phyloP scores from a whole-genome alignment of 2,329 filamentous ascomycete species.

The Paecilomyces sp. region DNA sequence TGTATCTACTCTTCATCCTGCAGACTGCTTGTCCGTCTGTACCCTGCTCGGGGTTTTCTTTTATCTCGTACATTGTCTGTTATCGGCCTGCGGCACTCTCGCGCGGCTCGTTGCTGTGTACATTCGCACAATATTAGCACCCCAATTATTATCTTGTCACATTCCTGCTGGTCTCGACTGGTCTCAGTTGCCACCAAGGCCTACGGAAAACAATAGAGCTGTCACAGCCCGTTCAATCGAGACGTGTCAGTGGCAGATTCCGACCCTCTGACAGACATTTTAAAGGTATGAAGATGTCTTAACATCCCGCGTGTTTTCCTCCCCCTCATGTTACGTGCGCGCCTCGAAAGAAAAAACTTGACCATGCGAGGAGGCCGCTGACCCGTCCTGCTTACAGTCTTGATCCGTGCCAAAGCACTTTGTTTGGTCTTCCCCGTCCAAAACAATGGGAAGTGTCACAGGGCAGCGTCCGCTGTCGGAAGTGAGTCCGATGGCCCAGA shows the following conservation, averaged over 20 bases:
- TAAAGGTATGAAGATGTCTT: not conserved
- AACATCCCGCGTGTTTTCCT: not conserved
- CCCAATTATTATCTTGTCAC: not conserved
- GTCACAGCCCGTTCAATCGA: not conserved
- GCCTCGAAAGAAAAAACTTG: not conserved
- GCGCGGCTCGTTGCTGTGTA: not conserved
- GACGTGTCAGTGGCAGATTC: not conserved
- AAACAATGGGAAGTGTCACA: constrained; percentile 48
- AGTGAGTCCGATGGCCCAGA: constrained; percentile 75
- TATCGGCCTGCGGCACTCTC: not conserved
- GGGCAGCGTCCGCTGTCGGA: constrained; percentile 75
- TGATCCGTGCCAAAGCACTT: not conserved
- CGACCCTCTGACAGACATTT: not conserved
- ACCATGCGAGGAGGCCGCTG: not conserved
- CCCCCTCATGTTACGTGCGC: not conserved
- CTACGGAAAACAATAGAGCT: not conserved
- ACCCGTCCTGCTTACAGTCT: not conserved
- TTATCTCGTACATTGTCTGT: constrained; percentile 2
- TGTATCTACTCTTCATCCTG: constrained; percentile 8
- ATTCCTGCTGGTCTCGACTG: not conserved
- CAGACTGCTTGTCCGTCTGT: constrained; percentile 7
- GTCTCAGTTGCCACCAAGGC: not conserved
- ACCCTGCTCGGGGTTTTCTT: constrained; percentile 8
- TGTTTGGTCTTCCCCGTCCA: constrained; percentile 25
- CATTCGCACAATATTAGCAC: not conserved